These are phyloP conservation scores for Oxyria digyna DNA, from an alignment of 148 eudicot genomes.

Conservation along the genomic window DNA sequence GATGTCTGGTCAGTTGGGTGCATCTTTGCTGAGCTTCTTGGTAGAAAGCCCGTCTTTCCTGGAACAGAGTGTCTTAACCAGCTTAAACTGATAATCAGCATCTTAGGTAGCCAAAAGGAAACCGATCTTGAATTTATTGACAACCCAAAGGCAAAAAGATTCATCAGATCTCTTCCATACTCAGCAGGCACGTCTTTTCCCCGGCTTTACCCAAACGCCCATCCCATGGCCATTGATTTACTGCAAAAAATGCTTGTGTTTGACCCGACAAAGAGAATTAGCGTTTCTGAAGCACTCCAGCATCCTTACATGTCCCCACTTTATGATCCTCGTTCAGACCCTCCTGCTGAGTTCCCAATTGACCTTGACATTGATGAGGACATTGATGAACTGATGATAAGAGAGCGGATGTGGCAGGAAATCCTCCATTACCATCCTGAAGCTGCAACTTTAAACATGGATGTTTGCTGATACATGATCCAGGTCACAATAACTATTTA, in stretches of 20 bases:
- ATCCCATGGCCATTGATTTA: slow-evolving; percentile 29
- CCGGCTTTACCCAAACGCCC: slow-evolving; percentile 18
- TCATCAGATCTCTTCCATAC: slow-evolving; percentile 11
- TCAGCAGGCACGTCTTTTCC: slow-evolving; percentile 9
- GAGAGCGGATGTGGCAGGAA: slow-evolving; percentile 30
- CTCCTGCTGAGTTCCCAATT: slow-evolving; percentile 13
- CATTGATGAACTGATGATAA: slow-evolving; percentile 15
- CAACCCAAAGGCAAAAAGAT: slow-evolving; percentile 11
- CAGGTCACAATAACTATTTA: not conserved
- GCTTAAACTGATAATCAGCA: slow-evolving; percentile 15
- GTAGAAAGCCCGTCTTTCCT: slow-evolving; percentile 24
- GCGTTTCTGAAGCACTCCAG: slow-evolving; percentile 21
- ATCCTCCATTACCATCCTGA: slow-evolving; percentile 24
- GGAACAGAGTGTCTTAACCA: slow-evolving; percentile 20
- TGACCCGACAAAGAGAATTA: slow-evolving; percentile 28
- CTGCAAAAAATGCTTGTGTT: slow-evolving; percentile 27
- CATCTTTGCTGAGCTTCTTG: slow-evolving; percentile 35
- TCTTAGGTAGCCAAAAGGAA: slow-evolving; percentile 21
- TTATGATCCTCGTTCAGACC: slow-evolving; percentile 8
- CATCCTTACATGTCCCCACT: slow-evolving; percentile 27
- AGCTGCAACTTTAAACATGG: not conserved
- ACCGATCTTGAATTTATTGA: slow-evolving; percentile 20
- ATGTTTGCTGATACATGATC: slow-evolving; percentile 3
- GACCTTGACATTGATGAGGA: slow-evolving; percentile 17
- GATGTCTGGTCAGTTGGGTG: slow-evolving; percentile 43